Percentiles rank a stretch among this genome's conserved stretches.
Evolutionary conservation across 176 grass and related monocot genomes (phyloP).

Genomic region (Aechmea fasciata): DNA sequence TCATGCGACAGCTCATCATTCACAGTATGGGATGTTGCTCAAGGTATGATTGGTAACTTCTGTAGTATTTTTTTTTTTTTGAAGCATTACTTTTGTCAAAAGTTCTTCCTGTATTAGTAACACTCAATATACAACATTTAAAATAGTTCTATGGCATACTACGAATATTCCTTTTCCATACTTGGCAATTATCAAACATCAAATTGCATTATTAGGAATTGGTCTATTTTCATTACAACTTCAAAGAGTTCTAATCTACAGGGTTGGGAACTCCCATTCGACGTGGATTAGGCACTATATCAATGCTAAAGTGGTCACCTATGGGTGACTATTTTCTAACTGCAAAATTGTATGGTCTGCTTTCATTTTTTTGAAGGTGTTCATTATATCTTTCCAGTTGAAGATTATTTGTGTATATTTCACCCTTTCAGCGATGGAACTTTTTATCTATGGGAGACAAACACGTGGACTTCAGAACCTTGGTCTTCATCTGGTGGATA

Average conservation of each 20-base stretch:
- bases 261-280: conserved; percentile 77
- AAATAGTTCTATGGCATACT: no score
- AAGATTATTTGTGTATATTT: conserved; percentile 15
- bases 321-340: conserved; percentile 81
- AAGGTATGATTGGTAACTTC: conserved; percentile 38
- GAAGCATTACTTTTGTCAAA: not conserved
- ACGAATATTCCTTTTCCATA: no score
- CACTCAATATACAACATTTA: no score
- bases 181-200: no score
- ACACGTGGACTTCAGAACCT: conserved; percentile 87
- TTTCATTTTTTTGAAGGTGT: conserved; percentile 17
- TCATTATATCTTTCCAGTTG: conserved; percentile 13
- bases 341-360: conserved; percentile 72
- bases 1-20: conserved; percentile 77
- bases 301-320: conserved; percentile 82
- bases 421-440: conserved; percentile 64
- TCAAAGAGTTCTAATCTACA: conserved; percentile 23
- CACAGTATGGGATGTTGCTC: conserved; percentile 94
- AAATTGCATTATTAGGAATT: not conserved
- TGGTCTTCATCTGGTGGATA: conserved; percentile 92
- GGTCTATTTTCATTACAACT: not conserved
- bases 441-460: conserved; percentile 96
- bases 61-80: not conserved
- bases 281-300: conserved; percentile 73
- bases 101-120: no score